Percentiles rank a stretch among this genome's conserved stretches.
Evolutionary conservation across 768 basidiomycete genomes (phyloP).

Genomic region (Hygrocybe punicea): DNA sequence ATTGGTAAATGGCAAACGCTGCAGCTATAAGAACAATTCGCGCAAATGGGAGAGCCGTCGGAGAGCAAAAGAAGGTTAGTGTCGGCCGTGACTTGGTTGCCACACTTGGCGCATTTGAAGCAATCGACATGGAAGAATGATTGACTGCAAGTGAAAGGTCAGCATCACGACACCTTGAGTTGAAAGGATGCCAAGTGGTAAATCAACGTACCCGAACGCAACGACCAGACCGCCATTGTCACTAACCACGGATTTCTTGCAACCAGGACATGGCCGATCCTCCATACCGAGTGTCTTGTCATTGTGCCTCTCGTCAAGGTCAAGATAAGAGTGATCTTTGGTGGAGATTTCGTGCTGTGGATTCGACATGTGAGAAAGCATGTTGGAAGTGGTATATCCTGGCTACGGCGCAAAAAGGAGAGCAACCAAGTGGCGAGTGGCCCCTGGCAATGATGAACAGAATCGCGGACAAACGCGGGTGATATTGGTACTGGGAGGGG

Average conservation of each 20-base stretch:
- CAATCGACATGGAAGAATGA: constrained; percentile 94
- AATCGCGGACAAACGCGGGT: too few species aligned
- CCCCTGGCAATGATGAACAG: too few species aligned
- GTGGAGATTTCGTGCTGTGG: neutral
- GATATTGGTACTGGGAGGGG: too few species aligned
- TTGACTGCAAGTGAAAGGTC: constrained; percentile 49
- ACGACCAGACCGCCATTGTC: constrained; percentile 87
- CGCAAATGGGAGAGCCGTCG: constrained; percentile 96
- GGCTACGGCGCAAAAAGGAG: neutral
- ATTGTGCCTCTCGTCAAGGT: neutral
- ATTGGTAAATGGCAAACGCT: constrained; percentile 93
- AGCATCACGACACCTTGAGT: constrained; percentile 3
- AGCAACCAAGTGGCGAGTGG: neutral
- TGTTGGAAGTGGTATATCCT: neutral
- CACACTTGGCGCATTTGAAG: constrained; percentile 97
- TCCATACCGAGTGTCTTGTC: constrained; percentile 28
- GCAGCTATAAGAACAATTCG: constrained; percentile 92
- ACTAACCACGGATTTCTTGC: constrained; percentile 74
- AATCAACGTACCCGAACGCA: constrained; percentile 79
- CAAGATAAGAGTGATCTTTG: neutral
- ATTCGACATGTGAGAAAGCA: constrained; percentile 4
- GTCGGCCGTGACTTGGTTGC: constrained; percentile 88
- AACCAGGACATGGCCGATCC: constrained; percentile 76
- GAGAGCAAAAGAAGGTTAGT: constrained; percentile 95
- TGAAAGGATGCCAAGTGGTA: constrained; percentile 6